Conservation (phyloP, 2,329 filamentous ascomycete genomes). For the Arthrobotrys pseudoclavata region DNA sequence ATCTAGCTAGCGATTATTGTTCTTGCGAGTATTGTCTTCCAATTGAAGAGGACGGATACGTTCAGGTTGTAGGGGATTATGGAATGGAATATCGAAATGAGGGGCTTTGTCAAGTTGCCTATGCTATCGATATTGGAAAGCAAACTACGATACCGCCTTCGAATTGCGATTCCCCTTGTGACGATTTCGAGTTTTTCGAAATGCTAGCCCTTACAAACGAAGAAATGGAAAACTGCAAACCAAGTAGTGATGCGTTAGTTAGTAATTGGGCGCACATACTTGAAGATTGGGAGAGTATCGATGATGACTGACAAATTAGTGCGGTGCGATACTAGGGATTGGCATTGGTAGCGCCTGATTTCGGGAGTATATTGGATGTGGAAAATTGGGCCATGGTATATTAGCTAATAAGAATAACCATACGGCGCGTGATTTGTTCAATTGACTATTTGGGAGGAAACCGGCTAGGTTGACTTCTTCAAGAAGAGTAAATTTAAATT, state of each 20-base stretch:
- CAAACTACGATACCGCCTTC: no score
- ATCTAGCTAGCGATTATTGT: no score
- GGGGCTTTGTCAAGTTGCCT: neutral
- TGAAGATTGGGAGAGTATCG: conserved; percentile 9
- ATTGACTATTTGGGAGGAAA: neutral
- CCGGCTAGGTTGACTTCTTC: no score
- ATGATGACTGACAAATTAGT: neutral
- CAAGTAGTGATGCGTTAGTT: neutral
- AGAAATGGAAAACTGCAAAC: neutral
- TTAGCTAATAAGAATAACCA: no score
- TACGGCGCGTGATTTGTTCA: no score
- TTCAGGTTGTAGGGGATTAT: no score
- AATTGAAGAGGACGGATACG: no score
- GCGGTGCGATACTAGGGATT: neutral
- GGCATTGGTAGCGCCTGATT: no score
- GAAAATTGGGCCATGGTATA: neutral
- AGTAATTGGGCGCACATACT: conserved; percentile 16
- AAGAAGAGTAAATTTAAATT: no score
- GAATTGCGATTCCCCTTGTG: neutral
- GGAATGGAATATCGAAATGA: no score
- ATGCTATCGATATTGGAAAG: neutral
- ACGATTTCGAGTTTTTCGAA: conserved; percentile 27
- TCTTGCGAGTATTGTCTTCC: no score
- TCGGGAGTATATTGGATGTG: neutral
- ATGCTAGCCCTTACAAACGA: neutral